Evolutionary conservation across 805 yeast species (phyloP), one percentile per base, ranked within the genome.

Genomic region (Wickerhamomyces ciferrii): DNA sequence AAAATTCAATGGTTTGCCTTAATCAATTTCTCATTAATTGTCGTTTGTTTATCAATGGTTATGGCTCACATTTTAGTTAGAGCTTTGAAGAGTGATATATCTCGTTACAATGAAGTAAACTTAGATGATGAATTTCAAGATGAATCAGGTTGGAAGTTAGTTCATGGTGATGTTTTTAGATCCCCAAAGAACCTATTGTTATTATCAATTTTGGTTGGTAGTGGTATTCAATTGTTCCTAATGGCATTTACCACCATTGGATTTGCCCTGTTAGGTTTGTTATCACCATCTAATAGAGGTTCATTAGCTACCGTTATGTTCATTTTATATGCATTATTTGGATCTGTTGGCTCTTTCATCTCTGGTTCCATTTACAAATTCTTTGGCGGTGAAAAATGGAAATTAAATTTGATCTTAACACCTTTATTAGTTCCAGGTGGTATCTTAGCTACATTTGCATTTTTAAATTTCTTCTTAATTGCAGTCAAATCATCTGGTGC

Each of bases 101-200:
- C 84, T 47, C 83, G 85, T 58, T 94, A 94, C 68, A 92, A 92
- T 62, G 96, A 87, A 62, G 78, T 92, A 53, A 89, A 87, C 61
- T 75, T 92, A 56, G 94, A 87, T 61, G 89, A 84, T 56, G 96
- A 87, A 48, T 79, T 89, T 44, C 83, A 88, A 51, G 96, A 90
- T 59, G 98, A 94, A 64, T 78, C 90, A 61, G 99, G 99, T 36
- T 94, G 99, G 99, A 94, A 94, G 64, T 75, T 94, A 53, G 84
- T 90, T 36, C 95, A 91, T 58, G 98, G 97, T 51, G 98, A 92
- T 64, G 90, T 92, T 27, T 92, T 92, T 71, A 79, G 98, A 65
- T 69, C 91, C 9, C 98, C 98, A 39, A 63, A 72, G 43, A 70
- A 77, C 53, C 74, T 85, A 46, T 75, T 90, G 77, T 48, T 87